phyloP scores from a whole-genome alignment of 2,329 filamentous ascomycete genomes.

The Hymenoscyphus infarciens region DNA sequence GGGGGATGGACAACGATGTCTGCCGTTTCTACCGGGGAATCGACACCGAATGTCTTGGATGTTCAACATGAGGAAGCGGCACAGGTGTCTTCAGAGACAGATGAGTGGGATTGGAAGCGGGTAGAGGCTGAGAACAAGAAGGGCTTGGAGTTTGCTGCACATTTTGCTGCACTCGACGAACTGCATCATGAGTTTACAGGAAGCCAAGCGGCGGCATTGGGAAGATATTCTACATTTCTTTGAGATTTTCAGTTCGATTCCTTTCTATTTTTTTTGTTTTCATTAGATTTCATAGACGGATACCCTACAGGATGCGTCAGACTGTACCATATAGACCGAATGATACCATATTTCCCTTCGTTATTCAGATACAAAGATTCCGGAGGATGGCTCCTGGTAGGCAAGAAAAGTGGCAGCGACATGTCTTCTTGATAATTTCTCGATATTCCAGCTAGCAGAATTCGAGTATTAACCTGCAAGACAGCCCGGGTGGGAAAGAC shows the following conservation, averaged over 20 bases:
- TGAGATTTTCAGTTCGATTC: neutral
- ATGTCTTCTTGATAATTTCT: too few relatives aligned
- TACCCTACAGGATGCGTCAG: neutral
- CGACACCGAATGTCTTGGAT: conserved; percentile 27
- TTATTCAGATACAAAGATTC: neutral
- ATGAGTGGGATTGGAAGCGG: conserved; percentile 54
- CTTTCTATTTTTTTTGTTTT: neutral
- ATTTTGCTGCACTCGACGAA: conserved; percentile 56
- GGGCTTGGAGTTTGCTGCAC: conserved; percentile 52
- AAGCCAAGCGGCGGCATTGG: conserved; percentile 32
- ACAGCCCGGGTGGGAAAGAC: too few relatives aligned
- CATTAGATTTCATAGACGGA: conserved; percentile 8
- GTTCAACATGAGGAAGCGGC: conserved; percentile 7
- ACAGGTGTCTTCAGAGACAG: conserved; percentile 5
- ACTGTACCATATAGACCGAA: neutral
- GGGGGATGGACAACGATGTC: conserved; percentile 54
- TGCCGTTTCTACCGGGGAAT: conserved; percentile 23
- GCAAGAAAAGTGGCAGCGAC: too few relatives aligned
- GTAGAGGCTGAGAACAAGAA: conserved; percentile 53
- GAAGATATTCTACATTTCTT: conserved; percentile 25
- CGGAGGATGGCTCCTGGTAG: too few relatives aligned
- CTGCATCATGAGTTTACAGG: conserved; percentile 40
- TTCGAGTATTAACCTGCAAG: too few relatives aligned
- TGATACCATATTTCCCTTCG: neutral
- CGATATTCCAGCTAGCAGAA: too few relatives aligned